Conservation (phyloP, 2,329 filamentous ascomycete genomes). For the Phaeophleospora eucalypticola region DNA sequence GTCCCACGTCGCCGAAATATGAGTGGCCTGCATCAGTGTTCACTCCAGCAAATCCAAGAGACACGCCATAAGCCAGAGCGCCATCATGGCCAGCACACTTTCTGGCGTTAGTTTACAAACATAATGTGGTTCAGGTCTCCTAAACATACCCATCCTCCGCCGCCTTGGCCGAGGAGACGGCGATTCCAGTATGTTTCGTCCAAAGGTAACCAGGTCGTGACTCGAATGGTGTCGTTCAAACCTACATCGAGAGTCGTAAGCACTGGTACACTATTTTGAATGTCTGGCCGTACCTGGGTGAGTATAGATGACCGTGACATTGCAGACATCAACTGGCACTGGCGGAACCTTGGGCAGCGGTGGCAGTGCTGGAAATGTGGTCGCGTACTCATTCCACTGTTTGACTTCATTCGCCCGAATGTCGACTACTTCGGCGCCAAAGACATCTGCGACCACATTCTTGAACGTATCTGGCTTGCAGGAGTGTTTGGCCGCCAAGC, state of each 20-base stretch:
- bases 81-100: constrained; percentile 1
- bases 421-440: constrained; percentile 5
- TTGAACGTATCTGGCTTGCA: constrained; percentile 4
- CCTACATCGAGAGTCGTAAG: constrained; percentile 21
- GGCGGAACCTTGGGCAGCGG: constrained; percentile 1
- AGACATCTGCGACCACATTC: constrained; percentile 3
- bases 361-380: constrained; percentile 1
- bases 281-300: constrained; percentile 28
- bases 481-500: not conserved
- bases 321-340: constrained; percentile 29
- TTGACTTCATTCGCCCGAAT: constrained; percentile 7
- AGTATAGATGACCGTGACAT: constrained; percentile 35
- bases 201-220: constrained; percentile 34
- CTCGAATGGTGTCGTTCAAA: constrained; percentile 26
- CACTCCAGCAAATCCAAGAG: constrained; percentile 25
- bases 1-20: constrained; percentile 12
- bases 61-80: constrained; percentile 12
- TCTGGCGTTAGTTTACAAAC: not conserved
- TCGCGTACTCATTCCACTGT: constrained; percentile 12
- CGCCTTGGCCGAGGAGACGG: constrained; percentile 39
- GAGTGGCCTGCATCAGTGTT: constrained; percentile 26
- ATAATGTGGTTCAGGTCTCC: not conserved
- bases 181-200: constrained; percentile 28
- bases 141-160: constrained; percentile 32
- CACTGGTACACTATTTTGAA: constrained; percentile 16